Evolutionary conservation across 225 moss, liverwort and hornwort genomes (phyloP).

Genomic region (Takakia lepidozioides): DNA sequence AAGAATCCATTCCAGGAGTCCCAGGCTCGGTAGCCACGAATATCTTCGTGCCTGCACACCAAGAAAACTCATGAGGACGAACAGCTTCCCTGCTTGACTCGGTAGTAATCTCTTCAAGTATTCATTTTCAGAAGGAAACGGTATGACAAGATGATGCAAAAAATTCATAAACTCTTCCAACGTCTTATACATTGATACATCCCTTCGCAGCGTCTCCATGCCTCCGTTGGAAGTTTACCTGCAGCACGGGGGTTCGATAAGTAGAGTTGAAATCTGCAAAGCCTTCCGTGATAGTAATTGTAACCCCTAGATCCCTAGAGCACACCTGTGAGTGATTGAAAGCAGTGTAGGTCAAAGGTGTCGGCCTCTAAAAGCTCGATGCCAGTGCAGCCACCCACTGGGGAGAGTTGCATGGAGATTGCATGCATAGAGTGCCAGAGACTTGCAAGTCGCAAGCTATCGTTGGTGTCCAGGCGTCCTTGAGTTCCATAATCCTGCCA

Average conservation of each 20-base stretch:
- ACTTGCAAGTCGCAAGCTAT: slow-evolving; percentile 91
- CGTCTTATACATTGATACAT: too few relatives aligned
- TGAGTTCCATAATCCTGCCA: slow-evolving; percentile 90
- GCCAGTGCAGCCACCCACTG: slow-evolving; percentile 74
- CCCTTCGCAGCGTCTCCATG: too few relatives aligned
- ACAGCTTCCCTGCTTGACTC: too few relatives aligned
- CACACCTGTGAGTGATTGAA: slow-evolving; percentile 84
- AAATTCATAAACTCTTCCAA: too few relatives aligned
- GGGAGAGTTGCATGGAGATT: slow-evolving; percentile 84
- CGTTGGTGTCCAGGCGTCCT: slow-evolving; percentile 85
- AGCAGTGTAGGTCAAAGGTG: slow-evolving; percentile 85
- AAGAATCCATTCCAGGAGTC: slow-evolving; percentile 39
- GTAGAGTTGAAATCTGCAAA: background rate
- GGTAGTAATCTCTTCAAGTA: too few relatives aligned
- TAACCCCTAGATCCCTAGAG: background rate
- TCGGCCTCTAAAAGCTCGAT: slow-evolving; percentile 90
- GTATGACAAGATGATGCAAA: too few relatives aligned
- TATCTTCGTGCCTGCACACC: slow-evolving; percentile 62
- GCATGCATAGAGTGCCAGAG: slow-evolving; percentile 99
- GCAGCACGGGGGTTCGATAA: too few relatives aligned
- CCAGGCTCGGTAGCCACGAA: slow-evolving; percentile 74
- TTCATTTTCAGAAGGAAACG: too few relatives aligned
- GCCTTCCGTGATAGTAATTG: background rate
- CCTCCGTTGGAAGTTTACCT: too few relatives aligned
- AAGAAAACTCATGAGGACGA: too few relatives aligned